Conservation (phyloP, 441 rosid species). For the Erodium trifolium region DNA sequence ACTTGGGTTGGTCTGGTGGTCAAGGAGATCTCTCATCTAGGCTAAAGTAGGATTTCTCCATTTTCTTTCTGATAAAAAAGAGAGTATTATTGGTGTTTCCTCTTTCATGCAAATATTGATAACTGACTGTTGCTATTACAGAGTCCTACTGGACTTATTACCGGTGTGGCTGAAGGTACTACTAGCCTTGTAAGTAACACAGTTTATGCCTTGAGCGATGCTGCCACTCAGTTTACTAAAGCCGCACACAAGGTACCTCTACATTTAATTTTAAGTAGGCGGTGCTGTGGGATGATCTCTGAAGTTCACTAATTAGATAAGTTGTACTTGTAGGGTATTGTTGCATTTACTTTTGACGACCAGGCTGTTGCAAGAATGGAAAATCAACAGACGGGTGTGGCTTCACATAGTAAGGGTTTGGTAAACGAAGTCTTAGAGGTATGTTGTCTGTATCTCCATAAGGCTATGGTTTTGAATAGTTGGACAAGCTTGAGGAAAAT, state of each 20-base stretch:
- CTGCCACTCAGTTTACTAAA: constrained; percentile 95
- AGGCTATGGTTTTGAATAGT: constrained; percentile 1
- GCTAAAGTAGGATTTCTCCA: too few species aligned
- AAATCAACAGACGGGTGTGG: constrained; percentile 61
- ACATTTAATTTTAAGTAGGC: constrained; percentile 13
- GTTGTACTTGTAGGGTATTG: constrained; percentile 60
- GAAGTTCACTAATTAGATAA: constrained; percentile 14
- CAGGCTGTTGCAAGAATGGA: constrained; percentile 78
- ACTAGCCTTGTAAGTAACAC: constrained; percentile 88
- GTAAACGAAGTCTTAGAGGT: constrained; percentile 96
- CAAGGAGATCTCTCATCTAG: too few species aligned
- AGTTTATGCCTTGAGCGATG: constrained; percentile 87
- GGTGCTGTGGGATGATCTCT: constrained; percentile 14
- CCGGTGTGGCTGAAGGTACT: constrained; percentile 95
- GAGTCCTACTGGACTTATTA: constrained; percentile 88
- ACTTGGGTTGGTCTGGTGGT: too few species aligned
- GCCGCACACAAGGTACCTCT: constrained; percentile 89
- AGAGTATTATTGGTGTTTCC: constrained; percentile 8
- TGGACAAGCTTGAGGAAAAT: not conserved
- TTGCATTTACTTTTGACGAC: constrained; percentile 91
- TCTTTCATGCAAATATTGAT: constrained; percentile 14
- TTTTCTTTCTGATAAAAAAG: too few species aligned
- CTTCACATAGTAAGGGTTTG: constrained; percentile 83
- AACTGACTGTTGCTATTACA: constrained; percentile 27
- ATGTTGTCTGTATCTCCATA: constrained; percentile 17